These are phyloP conservation scores for Urtica urens DNA, from an alignment of 306 rosid species.

Conservation along the genomic window DNA sequence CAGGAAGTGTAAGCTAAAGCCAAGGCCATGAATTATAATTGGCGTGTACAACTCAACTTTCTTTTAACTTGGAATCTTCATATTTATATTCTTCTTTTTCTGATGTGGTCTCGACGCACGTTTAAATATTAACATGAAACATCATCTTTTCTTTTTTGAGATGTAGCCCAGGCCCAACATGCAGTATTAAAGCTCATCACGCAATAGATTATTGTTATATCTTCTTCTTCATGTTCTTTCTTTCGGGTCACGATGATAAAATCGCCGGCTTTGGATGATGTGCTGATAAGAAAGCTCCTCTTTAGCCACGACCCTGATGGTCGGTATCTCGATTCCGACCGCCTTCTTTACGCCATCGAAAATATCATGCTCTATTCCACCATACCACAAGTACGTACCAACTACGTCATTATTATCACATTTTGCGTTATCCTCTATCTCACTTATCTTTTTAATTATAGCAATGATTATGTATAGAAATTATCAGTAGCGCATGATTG, in stretches of 20 bases:
- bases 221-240: not conserved
- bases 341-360: slow-evolving; percentile 36
- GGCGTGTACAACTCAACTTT: slow-evolving; percentile 13
- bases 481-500: no score
- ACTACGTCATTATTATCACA: no score
- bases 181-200: no score
- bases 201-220: not conserved
- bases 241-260: slow-evolving; percentile 21
- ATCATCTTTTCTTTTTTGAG: not conserved
- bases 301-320: slow-evolving; percentile 56
- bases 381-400: slow-evolving; percentile 18
- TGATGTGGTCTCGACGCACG: not conserved
- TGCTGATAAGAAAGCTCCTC: slow-evolving; percentile 38
- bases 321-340: slow-evolving; percentile 49
- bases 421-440: no score
- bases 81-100: slow-evolving; percentile 1
- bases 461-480: no score
- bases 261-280: slow-evolving; percentile 24
- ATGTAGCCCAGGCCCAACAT: not conserved
- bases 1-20: slow-evolving; percentile 8
- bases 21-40: slow-evolving; percentile 12
- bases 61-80: slow-evolving; percentile 11
- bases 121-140: not conserved
- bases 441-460: no score
- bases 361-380: slow-evolving; percentile 39